Evolutionary conservation across 1,284 basidiomycete species (phyloP).

Genomic region (Bondarzewia mesenterica): DNA sequence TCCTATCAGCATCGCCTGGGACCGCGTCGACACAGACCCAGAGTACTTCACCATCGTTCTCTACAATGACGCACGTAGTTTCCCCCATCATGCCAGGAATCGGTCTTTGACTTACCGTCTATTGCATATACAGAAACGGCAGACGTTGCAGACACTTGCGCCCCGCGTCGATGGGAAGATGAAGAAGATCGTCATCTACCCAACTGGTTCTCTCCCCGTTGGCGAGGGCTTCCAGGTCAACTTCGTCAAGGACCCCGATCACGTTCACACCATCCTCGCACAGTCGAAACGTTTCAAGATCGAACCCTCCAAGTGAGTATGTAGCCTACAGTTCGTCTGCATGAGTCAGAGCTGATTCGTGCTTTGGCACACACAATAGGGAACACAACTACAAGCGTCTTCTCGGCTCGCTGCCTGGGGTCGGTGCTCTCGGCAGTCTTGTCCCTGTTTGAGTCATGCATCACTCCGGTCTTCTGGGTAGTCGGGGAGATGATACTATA

Average conservation of each 20-base stretch:
- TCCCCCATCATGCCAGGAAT: not conserved
- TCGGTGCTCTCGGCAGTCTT: no score
- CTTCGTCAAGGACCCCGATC: not conserved
- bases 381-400: not conserved
- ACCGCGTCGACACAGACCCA: not conserved
- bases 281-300: not conserved
- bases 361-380: not conserved
- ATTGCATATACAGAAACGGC: not conserved
- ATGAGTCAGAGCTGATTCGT: not conserved
- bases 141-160: not conserved
- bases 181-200: not conserved
- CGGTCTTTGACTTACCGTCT: not conserved
- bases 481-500: no score
- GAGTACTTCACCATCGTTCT: not conserved
- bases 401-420: not conserved
- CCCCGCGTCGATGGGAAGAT: not conserved
- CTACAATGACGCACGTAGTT: not conserved
- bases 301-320: not conserved
- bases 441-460: not conserved
- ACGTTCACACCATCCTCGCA: not conserved
- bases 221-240: not conserved
- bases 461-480: no score
- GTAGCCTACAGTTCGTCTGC: no score
- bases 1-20: not conserved
- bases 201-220: not conserved